Conservation (phyloP, 148 eudicot genomes). For the Diospyros lotus region DNA sequence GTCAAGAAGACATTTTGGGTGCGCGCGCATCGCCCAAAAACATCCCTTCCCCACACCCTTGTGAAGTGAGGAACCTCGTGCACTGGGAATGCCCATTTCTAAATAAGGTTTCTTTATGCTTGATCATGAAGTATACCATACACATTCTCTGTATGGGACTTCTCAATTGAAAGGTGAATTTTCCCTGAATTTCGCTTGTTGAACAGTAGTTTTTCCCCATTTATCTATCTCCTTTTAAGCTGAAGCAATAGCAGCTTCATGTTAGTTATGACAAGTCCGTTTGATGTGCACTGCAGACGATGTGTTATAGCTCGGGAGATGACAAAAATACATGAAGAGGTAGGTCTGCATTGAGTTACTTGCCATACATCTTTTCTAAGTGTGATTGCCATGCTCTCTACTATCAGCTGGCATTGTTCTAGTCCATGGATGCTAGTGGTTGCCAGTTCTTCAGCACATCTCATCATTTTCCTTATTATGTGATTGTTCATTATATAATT, state of each 20-base stretch:
- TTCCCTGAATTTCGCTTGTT: no score
- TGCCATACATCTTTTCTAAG: not conserved
- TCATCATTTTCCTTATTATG: not conserved
- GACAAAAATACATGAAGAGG: conserved; percentile 98
- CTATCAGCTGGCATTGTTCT: no score
- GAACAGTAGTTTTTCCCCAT: not conserved
- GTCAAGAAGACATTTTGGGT: no score
- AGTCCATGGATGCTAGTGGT: not conserved
- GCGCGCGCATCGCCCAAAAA: no score
- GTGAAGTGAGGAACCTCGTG: no score
- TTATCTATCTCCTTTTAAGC: not conserved
- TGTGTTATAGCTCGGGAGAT: conserved; percentile 96
- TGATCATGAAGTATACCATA: no score
- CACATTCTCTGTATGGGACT: no score
- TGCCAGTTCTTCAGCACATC: not conserved
- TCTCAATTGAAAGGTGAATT: no score
- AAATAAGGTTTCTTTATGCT: no score
- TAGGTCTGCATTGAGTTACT: conserved; percentile 19
- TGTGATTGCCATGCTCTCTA: not conserved
- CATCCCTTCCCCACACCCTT: no score
- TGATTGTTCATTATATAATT: not conserved
- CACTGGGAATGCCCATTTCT: no score
- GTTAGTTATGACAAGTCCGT: conserved; percentile 7
- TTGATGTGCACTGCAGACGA: conserved; percentile 43
- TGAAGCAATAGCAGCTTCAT: not conserved